Evolutionary conservation across 192 early-diverging fungal genomes (phyloP).

Genomic region (Backusella parvicylindrica): DNA sequence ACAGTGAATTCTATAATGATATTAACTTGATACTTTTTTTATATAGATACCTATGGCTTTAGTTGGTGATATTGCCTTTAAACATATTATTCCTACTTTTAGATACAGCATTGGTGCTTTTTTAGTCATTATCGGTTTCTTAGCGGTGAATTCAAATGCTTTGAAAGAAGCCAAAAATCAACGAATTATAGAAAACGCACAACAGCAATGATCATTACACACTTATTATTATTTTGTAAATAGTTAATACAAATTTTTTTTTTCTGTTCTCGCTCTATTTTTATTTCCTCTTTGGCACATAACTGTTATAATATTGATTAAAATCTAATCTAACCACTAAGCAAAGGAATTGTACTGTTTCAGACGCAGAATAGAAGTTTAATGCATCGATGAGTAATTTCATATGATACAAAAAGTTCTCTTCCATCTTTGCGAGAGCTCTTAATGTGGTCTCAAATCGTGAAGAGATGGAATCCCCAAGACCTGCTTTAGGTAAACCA

Average conservation of each 20-base stretch:
- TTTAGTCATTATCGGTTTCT: constrained; percentile 63
- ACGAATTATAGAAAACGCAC: background rate
- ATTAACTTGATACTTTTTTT: background rate
- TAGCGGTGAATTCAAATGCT: constrained; percentile 51
- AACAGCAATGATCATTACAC: background rate
- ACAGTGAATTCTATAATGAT: background rate
- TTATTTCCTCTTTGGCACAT: background rate
- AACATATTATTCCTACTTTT: constrained; percentile 45
- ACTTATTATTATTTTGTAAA: background rate
- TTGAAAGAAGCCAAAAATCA: constrained; percentile 4
- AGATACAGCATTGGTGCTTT: constrained; percentile 63
- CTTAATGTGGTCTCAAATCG: constrained; percentile 37
- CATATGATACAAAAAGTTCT: constrained; percentile 62
- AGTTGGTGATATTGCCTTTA: constrained; percentile 68
- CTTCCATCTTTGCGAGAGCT: constrained; percentile 54
- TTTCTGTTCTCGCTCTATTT: background rate
- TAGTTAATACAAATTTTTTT: background rate
- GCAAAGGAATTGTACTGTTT: constrained; percentile 58
- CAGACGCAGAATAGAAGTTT: constrained; percentile 72
- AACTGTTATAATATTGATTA: constrained; percentile 64
- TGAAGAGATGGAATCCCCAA: constrained; percentile 18
- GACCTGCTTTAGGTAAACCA: constrained; percentile 30
- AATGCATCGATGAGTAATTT: constrained; percentile 72
- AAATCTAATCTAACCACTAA: constrained; percentile 70
- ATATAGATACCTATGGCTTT: constrained; percentile 59